These are phyloP conservation scores for Elongisporangium prolatum DNA, from an alignment of 352 stramenopile species.

Conservation along the genomic window DNA sequence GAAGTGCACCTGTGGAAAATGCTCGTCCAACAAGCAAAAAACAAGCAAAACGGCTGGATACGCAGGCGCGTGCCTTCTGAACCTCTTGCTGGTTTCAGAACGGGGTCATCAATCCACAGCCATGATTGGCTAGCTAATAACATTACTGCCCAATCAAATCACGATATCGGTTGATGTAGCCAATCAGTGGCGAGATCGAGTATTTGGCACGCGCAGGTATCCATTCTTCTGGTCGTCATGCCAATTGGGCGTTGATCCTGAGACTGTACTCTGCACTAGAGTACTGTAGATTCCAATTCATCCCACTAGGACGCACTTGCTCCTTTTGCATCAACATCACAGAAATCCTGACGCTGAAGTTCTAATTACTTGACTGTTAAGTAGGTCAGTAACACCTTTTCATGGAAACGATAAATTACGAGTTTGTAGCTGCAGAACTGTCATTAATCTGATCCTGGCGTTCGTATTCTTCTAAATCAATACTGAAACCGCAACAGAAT, in stretches of 20 bases:
- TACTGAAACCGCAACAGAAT: too few species aligned
- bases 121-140: not conserved
- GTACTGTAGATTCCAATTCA: not conserved
- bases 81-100: not conserved
- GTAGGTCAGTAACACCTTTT: too few species aligned
- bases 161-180: not conserved
- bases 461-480: too few species aligned
- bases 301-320: not conserved
- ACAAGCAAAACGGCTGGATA: not conserved
- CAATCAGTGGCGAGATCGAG: not conserved
- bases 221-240: not conserved
- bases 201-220: not conserved
- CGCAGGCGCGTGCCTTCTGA: not conserved
- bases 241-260: too few species aligned
- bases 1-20: not conserved
- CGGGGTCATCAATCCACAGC: not conserved
- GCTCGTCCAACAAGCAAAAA: too few species aligned
- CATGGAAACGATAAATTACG: too few species aligned
- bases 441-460: too few species aligned
- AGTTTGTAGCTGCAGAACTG: too few species aligned
- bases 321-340: not conserved
- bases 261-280: not conserved
- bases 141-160: not conserved
- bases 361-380: too few species aligned
- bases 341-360: not conserved